These are phyloP conservation scores for Lolium perenne DNA, from an alignment of 176 grass and related monocot species.

Conservation along the genomic window DNA sequence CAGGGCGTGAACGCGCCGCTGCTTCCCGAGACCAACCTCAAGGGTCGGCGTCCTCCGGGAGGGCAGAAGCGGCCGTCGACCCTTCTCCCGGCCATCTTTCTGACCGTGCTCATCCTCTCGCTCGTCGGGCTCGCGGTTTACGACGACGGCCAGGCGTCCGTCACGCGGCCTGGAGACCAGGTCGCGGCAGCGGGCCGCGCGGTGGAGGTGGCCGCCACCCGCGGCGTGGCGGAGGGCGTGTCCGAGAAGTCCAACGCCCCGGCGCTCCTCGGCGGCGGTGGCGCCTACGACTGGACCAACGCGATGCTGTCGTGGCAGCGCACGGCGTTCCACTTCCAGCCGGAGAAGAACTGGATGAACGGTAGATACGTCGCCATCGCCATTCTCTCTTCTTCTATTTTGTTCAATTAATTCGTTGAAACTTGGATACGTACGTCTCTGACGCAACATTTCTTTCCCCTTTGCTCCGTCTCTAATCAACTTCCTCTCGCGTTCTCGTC, in stretches of 20 bases:
- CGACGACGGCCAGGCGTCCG: neutral
- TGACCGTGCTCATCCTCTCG: conserved; percentile 41
- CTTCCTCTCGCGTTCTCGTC: conserved; percentile 32
- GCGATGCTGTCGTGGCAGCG: conserved; percentile 88
- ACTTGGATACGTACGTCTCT: conserved; percentile 25
- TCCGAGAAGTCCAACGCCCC: conserved; percentile 70
- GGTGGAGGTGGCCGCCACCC: conserved; percentile 37
- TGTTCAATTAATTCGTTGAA: neutral
- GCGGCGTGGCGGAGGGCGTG: conserved; percentile 60
- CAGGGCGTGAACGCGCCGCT: conserved; percentile 18
- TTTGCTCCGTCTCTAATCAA: conserved; percentile 7
- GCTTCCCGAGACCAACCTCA: conserved; percentile 53
- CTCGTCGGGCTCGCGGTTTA: conserved; percentile 26
- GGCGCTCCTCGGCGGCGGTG: conserved; percentile 10
- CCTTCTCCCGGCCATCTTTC: conserved; percentile 38
- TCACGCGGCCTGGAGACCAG: neutral
- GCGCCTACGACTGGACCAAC: conserved; percentile 72
- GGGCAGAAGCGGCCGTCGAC: conserved; percentile 12
- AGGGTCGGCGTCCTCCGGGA: neutral
- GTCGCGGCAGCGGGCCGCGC: neutral
- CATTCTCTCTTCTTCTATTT: neutral
- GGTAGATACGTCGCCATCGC: conserved; percentile 53
- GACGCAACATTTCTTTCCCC: neutral
- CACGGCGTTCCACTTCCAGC: conserved; percentile 88
- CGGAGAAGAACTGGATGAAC: conserved; percentile 91